These are phyloP conservation scores for Pythium phragmiticola DNA, from an alignment of 352 stramenopile species.

Conservation along the genomic window DNA sequence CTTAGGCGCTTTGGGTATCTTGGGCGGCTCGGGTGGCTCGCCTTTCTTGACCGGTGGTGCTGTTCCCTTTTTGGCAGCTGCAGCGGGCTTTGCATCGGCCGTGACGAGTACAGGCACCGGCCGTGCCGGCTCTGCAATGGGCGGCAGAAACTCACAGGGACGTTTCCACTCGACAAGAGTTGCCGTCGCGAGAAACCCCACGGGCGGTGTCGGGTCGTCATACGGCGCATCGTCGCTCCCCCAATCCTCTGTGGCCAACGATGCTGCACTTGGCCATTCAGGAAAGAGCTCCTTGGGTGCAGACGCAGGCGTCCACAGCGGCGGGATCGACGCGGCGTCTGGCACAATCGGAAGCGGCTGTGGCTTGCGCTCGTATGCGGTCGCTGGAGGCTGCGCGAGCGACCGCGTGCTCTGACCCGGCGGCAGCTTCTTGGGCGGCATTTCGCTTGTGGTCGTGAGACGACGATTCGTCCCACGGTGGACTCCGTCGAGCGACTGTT, in stretches of 20 bases:
- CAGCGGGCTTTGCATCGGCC: conserved; percentile 31
- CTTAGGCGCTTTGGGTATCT: conserved; percentile 36
- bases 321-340: conserved; percentile 33
- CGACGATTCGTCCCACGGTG: neutral
- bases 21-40: conserved; percentile 37
- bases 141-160: conserved; percentile 53
- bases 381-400: neutral
- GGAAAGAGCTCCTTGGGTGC: conserved; percentile 51
- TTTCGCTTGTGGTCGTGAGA: conserved; percentile 10
- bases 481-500: conserved; percentile 10
- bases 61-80: conserved; percentile 29
- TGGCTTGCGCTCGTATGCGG: conserved; percentile 27
- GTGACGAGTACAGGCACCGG: conserved; percentile 23
- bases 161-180: conserved; percentile 56
- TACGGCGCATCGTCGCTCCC: conserved; percentile 37
- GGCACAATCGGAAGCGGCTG: conserved; percentile 29
- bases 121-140: conserved; percentile 36
- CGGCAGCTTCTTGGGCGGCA: conserved; percentile 49
- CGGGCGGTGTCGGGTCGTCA: conserved; percentile 36
- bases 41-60: conserved; percentile 40
- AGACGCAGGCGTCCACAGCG: conserved; percentile 39
- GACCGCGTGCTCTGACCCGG: conserved; percentile 24
- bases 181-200: conserved; percentile 10
- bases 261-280: conserved; percentile 48
- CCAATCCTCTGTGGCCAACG: conserved; percentile 55